phyloP scores from a whole-genome alignment of 345 rosid species.

The Heritiera littoralis region DNA sequence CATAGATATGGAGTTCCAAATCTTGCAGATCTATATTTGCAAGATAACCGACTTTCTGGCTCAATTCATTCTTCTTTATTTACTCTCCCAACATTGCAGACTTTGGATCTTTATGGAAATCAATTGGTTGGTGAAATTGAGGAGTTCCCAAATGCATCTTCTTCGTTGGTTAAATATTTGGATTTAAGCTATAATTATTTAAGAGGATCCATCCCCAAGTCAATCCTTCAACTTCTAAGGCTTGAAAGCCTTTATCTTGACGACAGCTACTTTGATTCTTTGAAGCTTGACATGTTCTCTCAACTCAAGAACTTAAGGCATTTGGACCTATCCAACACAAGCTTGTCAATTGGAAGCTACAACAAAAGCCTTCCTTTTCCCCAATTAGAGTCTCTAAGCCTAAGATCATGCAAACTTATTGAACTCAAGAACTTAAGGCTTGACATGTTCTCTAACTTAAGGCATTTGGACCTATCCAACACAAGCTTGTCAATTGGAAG shows the following conservation, averaged over 20 bases:
- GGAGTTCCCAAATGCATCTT: not conserved
- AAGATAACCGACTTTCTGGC: not conserved
- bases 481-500: not conserved
- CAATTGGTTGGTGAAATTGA: not conserved
- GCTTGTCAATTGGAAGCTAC: no score
- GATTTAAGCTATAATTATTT: not conserved
- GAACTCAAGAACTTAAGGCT: no score
- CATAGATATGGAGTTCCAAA: conserved; percentile 12
- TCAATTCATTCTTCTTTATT: not conserved
- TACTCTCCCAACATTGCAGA: not conserved
- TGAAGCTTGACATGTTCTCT: not conserved
- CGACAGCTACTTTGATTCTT: not conserved
- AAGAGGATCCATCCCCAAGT: not conserved
- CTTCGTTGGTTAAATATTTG: not conserved
- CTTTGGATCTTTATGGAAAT: not conserved
- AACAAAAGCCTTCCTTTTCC: no score
- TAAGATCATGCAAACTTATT: no score
- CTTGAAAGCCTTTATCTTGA: not conserved
- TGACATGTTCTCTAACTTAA: no score
- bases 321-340: no score
- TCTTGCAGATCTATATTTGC: not conserved
- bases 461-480: not conserved
- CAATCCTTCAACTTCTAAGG: not conserved
- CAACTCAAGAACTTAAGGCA: not conserved
- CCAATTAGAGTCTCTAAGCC: no score